These are phyloP conservation scores for Hymenoscyphus occultus DNA, from an alignment of 2,329 filamentous ascomycete genomes.

Conservation along the genomic window DNA sequence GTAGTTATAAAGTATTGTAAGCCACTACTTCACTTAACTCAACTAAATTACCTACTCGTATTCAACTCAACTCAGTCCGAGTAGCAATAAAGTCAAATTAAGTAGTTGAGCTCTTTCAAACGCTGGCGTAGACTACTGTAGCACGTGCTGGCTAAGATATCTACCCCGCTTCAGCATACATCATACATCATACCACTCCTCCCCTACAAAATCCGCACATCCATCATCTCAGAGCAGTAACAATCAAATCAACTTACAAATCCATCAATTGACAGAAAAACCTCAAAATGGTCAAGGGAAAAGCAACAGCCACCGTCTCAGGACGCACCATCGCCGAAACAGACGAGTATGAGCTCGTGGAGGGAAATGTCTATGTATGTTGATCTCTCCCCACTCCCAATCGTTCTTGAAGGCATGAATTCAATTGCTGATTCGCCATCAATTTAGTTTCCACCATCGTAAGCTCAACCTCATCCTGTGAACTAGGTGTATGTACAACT, in stretches of 20 bases:
- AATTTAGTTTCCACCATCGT: conserved; percentile 38
- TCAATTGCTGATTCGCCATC: conserved; percentile 15
- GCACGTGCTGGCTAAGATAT: neutral
- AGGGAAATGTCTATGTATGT: conserved; percentile 47
- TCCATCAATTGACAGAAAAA: neutral
- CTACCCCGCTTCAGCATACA: neutral
- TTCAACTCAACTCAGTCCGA: too few species aligned
- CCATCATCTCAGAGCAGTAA: neutral
- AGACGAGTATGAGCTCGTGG: conserved; percentile 45
- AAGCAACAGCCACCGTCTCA: conserved; percentile 41
- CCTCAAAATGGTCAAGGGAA: conserved; percentile 26
- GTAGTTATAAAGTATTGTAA: too few species aligned
- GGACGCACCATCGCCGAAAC: conserved; percentile 45
- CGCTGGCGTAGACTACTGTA: neutral
- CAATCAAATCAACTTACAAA: neutral
- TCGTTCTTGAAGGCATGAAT: neutral
- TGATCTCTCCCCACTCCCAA: conserved; percentile 10
- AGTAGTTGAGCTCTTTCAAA: neutral
- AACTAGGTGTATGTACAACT: neutral
- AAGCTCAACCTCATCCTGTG: conserved; percentile 13
- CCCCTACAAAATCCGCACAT: neutral
- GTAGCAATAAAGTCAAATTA: too few species aligned
- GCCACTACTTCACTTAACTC: too few species aligned
- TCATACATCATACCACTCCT: neutral
- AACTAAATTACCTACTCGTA: too few species aligned